Evolutionary conservation across 768 basidiomycete species (phyloP).

Genomic region (Calvatia gigantea): DNA sequence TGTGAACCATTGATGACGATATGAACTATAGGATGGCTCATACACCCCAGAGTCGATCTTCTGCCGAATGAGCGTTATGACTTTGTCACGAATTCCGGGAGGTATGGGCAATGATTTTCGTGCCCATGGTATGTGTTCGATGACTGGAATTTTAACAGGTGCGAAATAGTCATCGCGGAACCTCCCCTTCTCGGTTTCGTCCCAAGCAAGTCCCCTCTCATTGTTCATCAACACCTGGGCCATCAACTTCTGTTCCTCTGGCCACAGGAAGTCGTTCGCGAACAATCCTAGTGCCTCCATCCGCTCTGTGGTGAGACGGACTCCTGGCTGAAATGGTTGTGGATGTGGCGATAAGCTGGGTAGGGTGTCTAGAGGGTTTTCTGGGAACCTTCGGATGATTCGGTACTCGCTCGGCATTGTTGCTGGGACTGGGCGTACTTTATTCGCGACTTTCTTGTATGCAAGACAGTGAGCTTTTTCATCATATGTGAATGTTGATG

Average conservation of each 20-base stretch:
- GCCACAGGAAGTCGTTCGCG: not conserved
- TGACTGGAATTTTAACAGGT: conserved; percentile 24
- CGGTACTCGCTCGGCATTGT: not conserved
- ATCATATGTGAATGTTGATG: not conserved
- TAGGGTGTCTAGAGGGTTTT: not conserved
- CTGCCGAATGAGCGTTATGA: conserved; percentile 24
- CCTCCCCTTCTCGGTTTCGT: conserved; percentile 16
- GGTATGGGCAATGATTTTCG: conserved; percentile 32
- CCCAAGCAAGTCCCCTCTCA: conserved; percentile 4
- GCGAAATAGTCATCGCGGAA: conserved; percentile 8
- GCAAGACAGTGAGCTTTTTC: not conserved
- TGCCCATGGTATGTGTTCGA: conserved; percentile 34
- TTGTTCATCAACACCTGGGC: not conserved
- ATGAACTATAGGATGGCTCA: conserved; percentile 31
- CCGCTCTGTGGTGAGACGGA: not conserved
- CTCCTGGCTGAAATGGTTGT: not conserved
- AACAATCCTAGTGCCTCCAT: not conserved
- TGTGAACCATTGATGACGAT: conserved; percentile 34
- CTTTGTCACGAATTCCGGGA: conserved; percentile 25
- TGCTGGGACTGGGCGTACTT: conserved; percentile 2
- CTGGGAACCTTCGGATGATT: not conserved
- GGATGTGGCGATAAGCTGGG: not conserved
- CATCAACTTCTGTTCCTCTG: not conserved
- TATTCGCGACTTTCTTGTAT: conserved; percentile 11
- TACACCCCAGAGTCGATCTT: conserved; percentile 35